Base-by-base conservation (phyloP, 495 filamentous ascomycete genomes). In the Diplogelasinospora grovesii region DNA sequence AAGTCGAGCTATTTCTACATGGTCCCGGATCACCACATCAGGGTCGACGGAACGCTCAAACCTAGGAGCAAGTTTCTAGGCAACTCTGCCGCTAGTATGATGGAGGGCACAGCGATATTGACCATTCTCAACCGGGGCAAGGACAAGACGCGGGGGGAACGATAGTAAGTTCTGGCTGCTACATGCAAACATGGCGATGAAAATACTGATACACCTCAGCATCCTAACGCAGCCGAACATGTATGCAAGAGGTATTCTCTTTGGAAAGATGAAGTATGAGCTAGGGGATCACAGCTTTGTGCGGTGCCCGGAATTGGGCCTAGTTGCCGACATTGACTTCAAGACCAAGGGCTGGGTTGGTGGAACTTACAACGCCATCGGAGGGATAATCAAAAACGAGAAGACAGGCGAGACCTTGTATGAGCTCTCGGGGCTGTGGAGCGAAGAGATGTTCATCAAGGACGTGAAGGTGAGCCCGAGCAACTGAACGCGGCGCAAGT, bases 1-100 rank as follows among this genome's bases (percentile, higher is more conserved):
- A 99, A 99, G 59, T 96, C 89, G 44, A 93, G 86, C 63, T 99
- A 99, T 63, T 99, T 97, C 61, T 99, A 92, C 66, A 95, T 96
- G 84, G 89, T 87, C 3, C 92, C 92, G 4, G 86, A 89, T 39
- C 90, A 97, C 53, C 69, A 90, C 39, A 95, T 99, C 46, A 78
- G 92, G 20, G 94, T 99, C 52, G 92, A 99, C 55, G 92, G 92
- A 13, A 92, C 86, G 8, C 69, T 98, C 46, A 96, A 97, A 56
- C 92, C 92, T n/a, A 80, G 89, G 52, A 95, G 89, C 65, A 92
- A 82, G 53, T 99, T 99, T 59, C 63, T 98, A 22, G 92, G 92
- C 18, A 99, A 97, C 64, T 97, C 93, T 0, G 92, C 93, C 4
- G 92, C 92, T 16, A 97, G 92, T 62, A 70, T 99, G 70, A 99